Evolutionary conservation across 2,329 filamentous ascomycete genomes (phyloP).

Genomic region (Fusarium tricinctum): DNA sequence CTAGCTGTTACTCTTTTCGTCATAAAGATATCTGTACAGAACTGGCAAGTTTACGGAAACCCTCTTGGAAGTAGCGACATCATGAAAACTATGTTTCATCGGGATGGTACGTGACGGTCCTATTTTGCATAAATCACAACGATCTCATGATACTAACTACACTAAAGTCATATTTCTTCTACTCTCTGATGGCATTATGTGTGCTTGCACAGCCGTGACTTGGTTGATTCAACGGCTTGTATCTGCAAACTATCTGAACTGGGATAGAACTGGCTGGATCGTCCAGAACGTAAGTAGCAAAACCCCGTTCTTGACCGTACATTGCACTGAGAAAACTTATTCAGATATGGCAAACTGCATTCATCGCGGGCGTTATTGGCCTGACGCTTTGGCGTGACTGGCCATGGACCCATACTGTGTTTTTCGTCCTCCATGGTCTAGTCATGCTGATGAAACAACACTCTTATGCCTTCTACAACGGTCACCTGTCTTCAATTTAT

Average conservation of each 20-base stretch:
- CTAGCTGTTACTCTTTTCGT: slow-evolving; percentile 76
- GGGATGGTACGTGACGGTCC: slow-evolving; percentile 57
- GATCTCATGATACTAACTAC: slow-evolving; percentile 8
- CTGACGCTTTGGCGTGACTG: slow-evolving; percentile 79
- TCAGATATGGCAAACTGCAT: slow-evolving; percentile 76
- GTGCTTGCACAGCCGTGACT: slow-evolving; percentile 73
- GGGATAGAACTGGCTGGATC: slow-evolving; percentile 79
- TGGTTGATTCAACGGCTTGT: slow-evolving; percentile 75
- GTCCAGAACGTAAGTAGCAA: slow-evolving; percentile 71
- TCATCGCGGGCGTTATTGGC: slow-evolving; percentile 72
- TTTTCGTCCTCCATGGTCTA: slow-evolving; percentile 80
- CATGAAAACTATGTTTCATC: slow-evolving; percentile 73
- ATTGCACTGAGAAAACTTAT: not conserved
- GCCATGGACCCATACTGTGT: slow-evolving; percentile 87
- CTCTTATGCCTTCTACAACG: slow-evolving; percentile 84
- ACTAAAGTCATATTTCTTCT: slow-evolving; percentile 65
- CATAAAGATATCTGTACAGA: slow-evolving; percentile 74
- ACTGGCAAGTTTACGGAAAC: slow-evolving; percentile 77
- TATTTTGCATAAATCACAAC: not conserved
- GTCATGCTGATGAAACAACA: slow-evolving; percentile 89
- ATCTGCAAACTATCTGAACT: slow-evolving; percentile 71
- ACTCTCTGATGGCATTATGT: slow-evolving; percentile 78
- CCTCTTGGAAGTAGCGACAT: slow-evolving; percentile 80
- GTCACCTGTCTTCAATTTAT: slow-evolving; percentile 74
- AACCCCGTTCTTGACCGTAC: not conserved